A percentile compares a stretch with the other conserved stretches of the same genome.
Evolutionary conservation across 345 rosid genomes (phyloP).

Genomic region (Rhizophora apiculata): DNA sequence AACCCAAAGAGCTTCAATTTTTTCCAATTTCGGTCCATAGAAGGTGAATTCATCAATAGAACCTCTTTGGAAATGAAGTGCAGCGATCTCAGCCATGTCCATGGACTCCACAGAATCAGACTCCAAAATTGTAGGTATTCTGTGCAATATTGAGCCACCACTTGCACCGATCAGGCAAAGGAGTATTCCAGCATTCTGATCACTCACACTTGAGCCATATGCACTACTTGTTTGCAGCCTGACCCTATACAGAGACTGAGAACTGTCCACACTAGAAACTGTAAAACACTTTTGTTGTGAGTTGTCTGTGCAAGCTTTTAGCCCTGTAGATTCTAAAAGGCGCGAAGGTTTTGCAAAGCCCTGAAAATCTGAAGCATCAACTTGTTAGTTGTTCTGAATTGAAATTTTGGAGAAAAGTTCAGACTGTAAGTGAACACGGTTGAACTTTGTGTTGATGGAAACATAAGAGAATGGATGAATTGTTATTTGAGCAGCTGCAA

Average conservation of each 20-base stretch:
- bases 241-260: constrained; percentile 55
- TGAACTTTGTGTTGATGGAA: background rate
- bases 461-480: too few relatives aligned
- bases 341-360: constrained; percentile 67
- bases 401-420: constrained; percentile 1
- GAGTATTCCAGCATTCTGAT: constrained; percentile 60
- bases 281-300: constrained; percentile 21
- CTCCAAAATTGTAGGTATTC: constrained; percentile 47
- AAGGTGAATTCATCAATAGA: constrained; percentile 68
- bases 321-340: constrained; percentile 54
- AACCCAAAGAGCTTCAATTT: constrained; percentile 72
- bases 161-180: constrained; percentile 65
- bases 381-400: constrained; percentile 5
- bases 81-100: constrained; percentile 26
- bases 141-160: constrained; percentile 64
- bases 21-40: constrained; percentile 49
- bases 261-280: constrained; percentile 18
- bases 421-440: background rate
- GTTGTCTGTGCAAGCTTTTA: constrained; percentile 33
- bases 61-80: constrained; percentile 67
- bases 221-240: constrained; percentile 61
- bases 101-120: constrained; percentile 29
- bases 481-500: too few relatives aligned
- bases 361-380: constrained; percentile 59
- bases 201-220: constrained; percentile 61